Conservation (phyloP, 169 alveolate genomes). For the Plasmodium vivax region DNA sequence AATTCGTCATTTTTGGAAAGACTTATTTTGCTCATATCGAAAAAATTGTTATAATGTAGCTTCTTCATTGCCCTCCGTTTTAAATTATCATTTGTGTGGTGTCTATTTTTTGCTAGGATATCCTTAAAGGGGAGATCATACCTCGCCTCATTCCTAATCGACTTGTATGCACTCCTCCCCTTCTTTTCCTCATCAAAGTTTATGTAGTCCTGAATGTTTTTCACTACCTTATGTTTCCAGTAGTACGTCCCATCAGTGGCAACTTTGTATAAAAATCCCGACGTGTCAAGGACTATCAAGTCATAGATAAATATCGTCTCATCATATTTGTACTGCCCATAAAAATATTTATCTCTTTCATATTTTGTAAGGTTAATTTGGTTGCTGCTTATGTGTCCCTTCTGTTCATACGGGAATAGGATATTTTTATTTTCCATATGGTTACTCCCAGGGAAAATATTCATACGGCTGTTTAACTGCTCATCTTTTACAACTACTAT, state of each 20-base stretch:
- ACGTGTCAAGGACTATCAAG: slow-evolving; percentile 38
- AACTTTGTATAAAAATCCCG: slow-evolving; percentile 72
- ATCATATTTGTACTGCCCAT: slow-evolving; percentile 62
- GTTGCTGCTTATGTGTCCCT: not conserved
- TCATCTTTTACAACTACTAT: not conserved
- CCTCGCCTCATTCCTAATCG: slow-evolving; percentile 2
- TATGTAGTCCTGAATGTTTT: slow-evolving; percentile 19
- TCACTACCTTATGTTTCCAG: slow-evolving; percentile 64
- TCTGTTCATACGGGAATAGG: slow-evolving; percentile 33
- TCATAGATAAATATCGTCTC: slow-evolving; percentile 31
- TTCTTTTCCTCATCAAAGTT: slow-evolving; percentile 12
- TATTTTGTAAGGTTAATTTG: slow-evolving; percentile 31
- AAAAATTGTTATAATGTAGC: not conserved
- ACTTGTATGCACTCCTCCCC: not conserved
- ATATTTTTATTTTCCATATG: slow-evolving; percentile 35
- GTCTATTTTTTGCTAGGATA: slow-evolving; percentile 11
- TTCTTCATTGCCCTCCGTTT: slow-evolving; percentile 49
- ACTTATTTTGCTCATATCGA: not conserved
- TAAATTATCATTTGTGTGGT: slow-evolving; percentile 9
- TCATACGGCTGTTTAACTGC: not conserved
- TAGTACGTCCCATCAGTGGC: slow-evolving; percentile 70
- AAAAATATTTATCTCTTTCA: slow-evolving; percentile 21
- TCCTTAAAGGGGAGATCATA: not conserved
- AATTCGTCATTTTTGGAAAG: not conserved
- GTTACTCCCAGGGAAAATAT: not conserved